Base-by-base conservation (phyloP, 441 rosid genomes). In the Erysimum cheiri region DNA sequence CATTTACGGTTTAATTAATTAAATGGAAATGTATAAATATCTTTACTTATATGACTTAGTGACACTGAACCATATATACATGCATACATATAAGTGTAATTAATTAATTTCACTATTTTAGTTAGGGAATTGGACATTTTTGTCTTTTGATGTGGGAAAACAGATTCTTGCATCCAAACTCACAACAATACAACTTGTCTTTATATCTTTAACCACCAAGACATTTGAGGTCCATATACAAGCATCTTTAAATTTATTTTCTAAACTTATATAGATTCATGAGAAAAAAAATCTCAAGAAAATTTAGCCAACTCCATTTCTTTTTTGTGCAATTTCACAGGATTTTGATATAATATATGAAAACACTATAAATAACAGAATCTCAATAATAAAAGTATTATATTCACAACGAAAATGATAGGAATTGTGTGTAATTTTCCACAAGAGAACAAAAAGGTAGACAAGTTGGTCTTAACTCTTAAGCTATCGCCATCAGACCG, bases 401-500 rank as follows among this genome's bases (percentile, higher is more conserved):
- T 15, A 26, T 26, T 26, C 4, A 29, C 11, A 53, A 8, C 26
- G 22, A 31, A 32, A 14, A 54, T 54, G 40, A 49, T 49, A 26
- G 59, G 6, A 32, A 32, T 35, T 55, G n/a, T 55, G 52, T 17
- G 10, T 46, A 68, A 35, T 14, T 46, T 37, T 58, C 48, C 56
- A 67, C 41, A 29, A 22, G 33, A 57, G 8, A 3, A 6, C 32
- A 29, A 17, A 9, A 31, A 32, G 15, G 4, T 1, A 26, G 66
- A 58, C 63, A 73, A 59, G 63, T 73, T 66, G 67, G 28, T 67
- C 36, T 41, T 35, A 73, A 50, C 17, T 67, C 36, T 41, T 35
- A 73, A 50, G 58, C 62, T 47, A 60, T 73, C 69, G 29, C 73
- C 43, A 52, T 73, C 73, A 58, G 37, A 69, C 24, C 65, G 65